A percentile compares a stretch with the other conserved stretches of the same genome.
Conservation (phyloP, 1,139 yeast genomes). For the Debaryomyces singareniensis region DNA sequence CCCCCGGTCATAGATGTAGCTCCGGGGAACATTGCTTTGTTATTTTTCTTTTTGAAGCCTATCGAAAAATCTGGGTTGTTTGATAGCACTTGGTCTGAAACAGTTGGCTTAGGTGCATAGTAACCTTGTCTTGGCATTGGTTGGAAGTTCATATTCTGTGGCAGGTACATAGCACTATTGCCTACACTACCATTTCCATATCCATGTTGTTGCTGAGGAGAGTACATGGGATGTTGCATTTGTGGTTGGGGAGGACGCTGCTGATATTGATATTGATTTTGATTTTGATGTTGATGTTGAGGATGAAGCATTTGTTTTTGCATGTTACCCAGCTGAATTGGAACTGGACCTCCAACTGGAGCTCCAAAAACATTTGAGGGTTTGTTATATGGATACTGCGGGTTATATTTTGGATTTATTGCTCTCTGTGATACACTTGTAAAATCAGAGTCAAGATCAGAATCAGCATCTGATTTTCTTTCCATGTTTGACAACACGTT, state of each 20-base stretch:
- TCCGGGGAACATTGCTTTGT: conserved; percentile 1
- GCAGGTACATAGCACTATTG: conserved; percentile 5
- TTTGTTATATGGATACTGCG: conserved; percentile 3
- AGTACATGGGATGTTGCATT: conserved; percentile 2
- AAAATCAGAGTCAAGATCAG: conserved; percentile 54
- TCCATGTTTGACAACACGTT: conserved; percentile 12
- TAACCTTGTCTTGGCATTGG: conserved; percentile 4
- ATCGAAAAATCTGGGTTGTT: conserved; percentile 49
- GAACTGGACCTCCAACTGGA: conserved; percentile 1
- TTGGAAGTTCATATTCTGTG: conserved; percentile 7
- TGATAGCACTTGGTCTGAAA: conserved; percentile 43
- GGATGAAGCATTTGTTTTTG: conserved; percentile 8
- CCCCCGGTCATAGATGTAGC: conserved; percentile 1
- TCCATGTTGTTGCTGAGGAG: conserved; percentile 6
- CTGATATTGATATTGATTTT: conserved; percentile 13
- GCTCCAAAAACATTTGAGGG: conserved; percentile 3
- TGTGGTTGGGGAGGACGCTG: conserved; percentile 8
- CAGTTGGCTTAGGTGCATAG: conserved; percentile 18
- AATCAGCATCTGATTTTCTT: conserved; percentile 16
- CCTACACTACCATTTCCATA: conserved; percentile 6
- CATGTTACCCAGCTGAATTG: conserved; percentile 4
- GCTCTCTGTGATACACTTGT: conserved; percentile 80
- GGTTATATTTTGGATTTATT: conserved; percentile 52
- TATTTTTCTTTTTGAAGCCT: conserved; percentile 16
- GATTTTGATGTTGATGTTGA: conserved; percentile 9